These are phyloP conservation scores for Aspergillus niger DNA, from an alignment of 2,329 filamentous ascomycete genomes.

Conservation along the genomic window DNA sequence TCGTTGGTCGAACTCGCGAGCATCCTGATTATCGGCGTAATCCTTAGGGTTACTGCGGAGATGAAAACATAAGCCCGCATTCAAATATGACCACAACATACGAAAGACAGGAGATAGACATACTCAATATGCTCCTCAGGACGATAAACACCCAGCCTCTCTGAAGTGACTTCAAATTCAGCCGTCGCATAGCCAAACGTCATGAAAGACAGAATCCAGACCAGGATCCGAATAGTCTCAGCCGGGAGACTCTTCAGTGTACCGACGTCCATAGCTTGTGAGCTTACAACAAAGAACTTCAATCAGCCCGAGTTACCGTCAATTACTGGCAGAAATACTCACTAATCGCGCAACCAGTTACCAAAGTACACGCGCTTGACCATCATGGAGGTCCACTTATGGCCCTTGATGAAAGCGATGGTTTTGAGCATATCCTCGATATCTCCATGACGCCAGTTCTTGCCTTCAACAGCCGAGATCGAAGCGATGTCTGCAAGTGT, in stretches of 20 bases:
- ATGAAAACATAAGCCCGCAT: background rate
- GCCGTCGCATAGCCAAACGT: conserved; percentile 82
- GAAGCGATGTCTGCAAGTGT: conserved; percentile 47
- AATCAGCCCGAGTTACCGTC: background rate
- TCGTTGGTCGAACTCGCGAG: conserved; percentile 72
- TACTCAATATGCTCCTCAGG: conserved; percentile 64
- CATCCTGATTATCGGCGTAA: conserved; percentile 85
- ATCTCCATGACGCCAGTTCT: conserved; percentile 61
- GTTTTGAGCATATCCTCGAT: conserved; percentile 82
- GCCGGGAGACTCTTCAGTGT: conserved; percentile 77
- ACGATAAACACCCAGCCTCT: conserved; percentile 76
- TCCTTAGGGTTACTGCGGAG: conserved; percentile 73
- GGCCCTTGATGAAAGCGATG: conserved; percentile 73
- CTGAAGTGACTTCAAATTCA: conserved; percentile 81
- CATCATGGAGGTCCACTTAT: conserved; percentile 81
- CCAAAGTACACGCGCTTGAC: conserved; percentile 80
- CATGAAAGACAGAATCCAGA: conserved; percentile 81
- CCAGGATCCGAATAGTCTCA: conserved; percentile 74
- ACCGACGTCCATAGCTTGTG: conserved; percentile 78
- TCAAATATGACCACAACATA: background rate
- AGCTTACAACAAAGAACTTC: conserved; percentile 40
- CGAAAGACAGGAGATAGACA: conserved; percentile 9
- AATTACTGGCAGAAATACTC: conserved; percentile 21
- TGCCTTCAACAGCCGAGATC: conserved; percentile 53
- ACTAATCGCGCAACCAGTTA: conserved; percentile 83